phyloP scores from a whole-genome alignment of 148 eudicot genomes.

The Rhododendron molle region DNA sequence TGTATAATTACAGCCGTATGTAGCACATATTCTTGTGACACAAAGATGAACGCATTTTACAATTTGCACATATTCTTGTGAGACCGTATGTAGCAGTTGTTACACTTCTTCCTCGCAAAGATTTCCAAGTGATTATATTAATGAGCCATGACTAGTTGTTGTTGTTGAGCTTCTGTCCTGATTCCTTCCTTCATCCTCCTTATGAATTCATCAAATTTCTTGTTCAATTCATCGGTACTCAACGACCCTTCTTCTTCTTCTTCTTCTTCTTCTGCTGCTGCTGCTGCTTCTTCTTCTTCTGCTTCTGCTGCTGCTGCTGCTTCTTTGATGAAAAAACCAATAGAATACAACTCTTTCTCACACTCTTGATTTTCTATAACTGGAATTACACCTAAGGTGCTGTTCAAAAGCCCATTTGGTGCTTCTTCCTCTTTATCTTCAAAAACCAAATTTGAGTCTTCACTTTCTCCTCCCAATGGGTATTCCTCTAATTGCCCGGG shows the following conservation, averaged over 20 bases:
- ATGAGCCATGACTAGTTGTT: conserved; percentile 31
- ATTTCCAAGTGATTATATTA: not conserved
- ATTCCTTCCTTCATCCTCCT: conserved; percentile 67
- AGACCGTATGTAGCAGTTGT: not conserved
- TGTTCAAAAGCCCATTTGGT: conserved; percentile 8
- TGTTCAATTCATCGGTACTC: conserved; percentile 68
- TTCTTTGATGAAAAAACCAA: conserved; percentile 29
- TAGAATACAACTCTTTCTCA: not conserved
- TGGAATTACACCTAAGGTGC: not conserved
- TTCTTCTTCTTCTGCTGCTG: conserved; percentile 31
- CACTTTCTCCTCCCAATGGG: conserved; percentile 2
- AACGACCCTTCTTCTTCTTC: conserved; percentile 21
- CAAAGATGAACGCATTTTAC: not conserved
- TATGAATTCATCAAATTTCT: conserved; percentile 76
- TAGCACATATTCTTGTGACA: too few species aligned
- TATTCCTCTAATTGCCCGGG: not conserved
- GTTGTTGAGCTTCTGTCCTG: conserved; percentile 44
- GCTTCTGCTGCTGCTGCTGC: conserved; percentile 29
- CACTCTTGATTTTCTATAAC: conserved; percentile 21
- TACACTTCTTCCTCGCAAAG: not conserved
- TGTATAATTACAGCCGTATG: not conserved
- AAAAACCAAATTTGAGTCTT: conserved; percentile 3
- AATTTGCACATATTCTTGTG: not conserved
- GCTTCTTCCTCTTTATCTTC: conserved; percentile 19
- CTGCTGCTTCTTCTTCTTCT: conserved; percentile 30